Evolutionary conservation across 225 moss, liverwort and hornwort genomes (phyloP).

Genomic region (Physcomitrium patens): DNA sequence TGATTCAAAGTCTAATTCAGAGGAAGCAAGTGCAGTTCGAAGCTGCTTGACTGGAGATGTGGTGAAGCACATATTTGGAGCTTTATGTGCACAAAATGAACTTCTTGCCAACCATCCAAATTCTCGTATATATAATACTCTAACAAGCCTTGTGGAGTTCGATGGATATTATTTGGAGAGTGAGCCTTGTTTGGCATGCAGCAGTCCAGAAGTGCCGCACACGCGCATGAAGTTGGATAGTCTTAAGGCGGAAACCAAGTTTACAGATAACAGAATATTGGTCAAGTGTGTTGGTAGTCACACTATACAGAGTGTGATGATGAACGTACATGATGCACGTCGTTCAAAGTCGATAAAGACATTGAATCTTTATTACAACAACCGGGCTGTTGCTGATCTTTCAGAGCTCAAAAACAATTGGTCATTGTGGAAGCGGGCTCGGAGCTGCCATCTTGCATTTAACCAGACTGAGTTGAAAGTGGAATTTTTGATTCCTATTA

Average conservation of each 20-base stretch:
- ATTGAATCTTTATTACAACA: slow-evolving; percentile 95
- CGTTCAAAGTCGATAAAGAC: slow-evolving; percentile 97
- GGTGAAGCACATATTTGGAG: slow-evolving; percentile 83
- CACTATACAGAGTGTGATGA: slow-evolving; percentile 98
- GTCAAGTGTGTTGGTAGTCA: slow-evolving; percentile 99
- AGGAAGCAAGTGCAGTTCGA: slow-evolving; percentile 75
- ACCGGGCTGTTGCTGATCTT: slow-evolving; percentile 95
- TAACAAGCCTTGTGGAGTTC: slow-evolving; percentile 94
- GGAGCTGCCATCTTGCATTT: slow-evolving; percentile 91
- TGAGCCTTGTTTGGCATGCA: slow-evolving; percentile 97
- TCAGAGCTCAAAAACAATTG: slow-evolving; percentile 98
- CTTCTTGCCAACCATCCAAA: slow-evolving; percentile 99
- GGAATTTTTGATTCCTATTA: slow-evolving; percentile 95
- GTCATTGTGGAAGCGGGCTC: slow-evolving; percentile 96
- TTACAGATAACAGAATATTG: slow-evolving; percentile 94
- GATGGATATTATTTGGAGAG: slow-evolving; percentile 99
- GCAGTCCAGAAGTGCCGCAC: slow-evolving; percentile 97
- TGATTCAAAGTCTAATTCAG: slow-evolving; percentile 54
- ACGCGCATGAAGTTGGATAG: slow-evolving; percentile 96
- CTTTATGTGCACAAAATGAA: slow-evolving; percentile 94
- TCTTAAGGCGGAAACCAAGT: slow-evolving; percentile 97
- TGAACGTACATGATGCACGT: slow-evolving; percentile 99
- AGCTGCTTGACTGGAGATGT: slow-evolving; percentile 82
- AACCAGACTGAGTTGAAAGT: slow-evolving; percentile 97
- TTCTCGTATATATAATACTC: slow-evolving; percentile 92